phyloP scores from a whole-genome alignment of 2,329 filamentous ascomycete species.

The Coniella vitis region DNA sequence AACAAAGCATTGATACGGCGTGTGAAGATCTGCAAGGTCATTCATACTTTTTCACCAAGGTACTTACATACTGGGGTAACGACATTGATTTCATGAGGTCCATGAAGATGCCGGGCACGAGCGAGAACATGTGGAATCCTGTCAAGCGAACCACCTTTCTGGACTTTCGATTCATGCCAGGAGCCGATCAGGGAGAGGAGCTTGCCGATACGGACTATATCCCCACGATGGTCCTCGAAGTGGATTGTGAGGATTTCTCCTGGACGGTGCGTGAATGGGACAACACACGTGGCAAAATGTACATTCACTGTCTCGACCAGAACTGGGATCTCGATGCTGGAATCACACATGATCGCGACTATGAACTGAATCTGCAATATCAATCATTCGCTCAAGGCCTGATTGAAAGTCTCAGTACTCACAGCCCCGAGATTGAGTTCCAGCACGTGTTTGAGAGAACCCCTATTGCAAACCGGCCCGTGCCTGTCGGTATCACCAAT shows the following conservation, averaged over 20 bases:
- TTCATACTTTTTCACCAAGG: constrained; percentile 23
- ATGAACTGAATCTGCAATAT: constrained; percentile 18
- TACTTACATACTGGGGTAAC: constrained; percentile 22
- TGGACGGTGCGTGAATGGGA: constrained; percentile 20
- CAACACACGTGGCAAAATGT: constrained; percentile 17
- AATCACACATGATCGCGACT: constrained; percentile 17
- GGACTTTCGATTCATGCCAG: constrained; percentile 19
- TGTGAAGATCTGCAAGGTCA: constrained; percentile 16
- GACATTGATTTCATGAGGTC: constrained; percentile 19
- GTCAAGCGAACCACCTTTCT: neutral
- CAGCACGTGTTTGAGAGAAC: constrained; percentile 1
- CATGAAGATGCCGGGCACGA: constrained; percentile 1
- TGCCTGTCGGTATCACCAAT: neutral
- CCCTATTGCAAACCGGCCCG: neutral
- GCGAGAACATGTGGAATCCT: constrained; percentile 16
- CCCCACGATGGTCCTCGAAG: constrained; percentile 19
- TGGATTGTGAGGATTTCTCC: constrained; percentile 18
- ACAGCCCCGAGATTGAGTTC: neutral
- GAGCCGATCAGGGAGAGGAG: neutral
- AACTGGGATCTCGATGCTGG: constrained; percentile 26
- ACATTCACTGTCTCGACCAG: constrained; percentile 25
- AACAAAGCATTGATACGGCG: constrained; percentile 7
- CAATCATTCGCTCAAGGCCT: constrained; percentile 22
- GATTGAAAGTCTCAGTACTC: constrained; percentile 20
- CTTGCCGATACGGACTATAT: neutral